Evolutionary conservation across 1,284 basidiomycete genomes (phyloP).

Genomic region (Hemileia vastatrix): DNA sequence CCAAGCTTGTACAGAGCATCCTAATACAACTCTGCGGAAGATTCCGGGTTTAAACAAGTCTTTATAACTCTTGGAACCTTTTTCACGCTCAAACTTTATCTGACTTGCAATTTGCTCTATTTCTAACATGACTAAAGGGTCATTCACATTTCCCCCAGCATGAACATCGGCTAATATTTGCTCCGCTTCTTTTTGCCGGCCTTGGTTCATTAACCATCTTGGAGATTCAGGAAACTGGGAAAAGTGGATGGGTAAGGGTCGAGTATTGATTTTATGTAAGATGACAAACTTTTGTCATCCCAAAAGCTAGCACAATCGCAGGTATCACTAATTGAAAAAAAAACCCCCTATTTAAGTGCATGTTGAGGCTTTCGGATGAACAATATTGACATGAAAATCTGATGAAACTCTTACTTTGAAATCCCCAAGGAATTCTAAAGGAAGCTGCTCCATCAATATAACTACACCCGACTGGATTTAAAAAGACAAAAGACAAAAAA

Average conservation of each 20-base stretch:
- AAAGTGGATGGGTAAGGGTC: conserved; percentile 48
- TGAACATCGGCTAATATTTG: conserved; percentile 68
- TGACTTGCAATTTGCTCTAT: conserved; percentile 68
- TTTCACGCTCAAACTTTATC: conserved; percentile 59
- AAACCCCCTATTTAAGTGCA: too few species aligned
- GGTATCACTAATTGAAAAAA: too few species aligned
- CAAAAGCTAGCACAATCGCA: too few species aligned
- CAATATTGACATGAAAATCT: conserved; percentile 42
- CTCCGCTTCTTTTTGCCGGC: conserved; percentile 59
- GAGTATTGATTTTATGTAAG: conserved; percentile 25
- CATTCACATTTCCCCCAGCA: conserved; percentile 56
- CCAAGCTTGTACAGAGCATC: conserved; percentile 57
- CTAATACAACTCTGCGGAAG: conserved; percentile 54
- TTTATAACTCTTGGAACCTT: conserved; percentile 60
- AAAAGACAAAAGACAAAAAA: too few species aligned
- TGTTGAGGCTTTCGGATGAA: too few species aligned
- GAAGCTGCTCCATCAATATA: conserved; percentile 60
- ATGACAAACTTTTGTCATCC: too few species aligned
- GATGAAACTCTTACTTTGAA: conserved; percentile 60
- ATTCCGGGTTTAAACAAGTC: conserved; percentile 58
- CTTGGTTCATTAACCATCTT: conserved; percentile 56
- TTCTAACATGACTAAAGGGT: conserved; percentile 64
- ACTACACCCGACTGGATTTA: conserved; percentile 56
- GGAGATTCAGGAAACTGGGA: not conserved
- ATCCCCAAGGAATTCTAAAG: conserved; percentile 67